Base-by-base conservation (phyloP, 2,329 filamentous ascomycete species). In the Ophiocordyceps camponoti-saundersi region DNA sequence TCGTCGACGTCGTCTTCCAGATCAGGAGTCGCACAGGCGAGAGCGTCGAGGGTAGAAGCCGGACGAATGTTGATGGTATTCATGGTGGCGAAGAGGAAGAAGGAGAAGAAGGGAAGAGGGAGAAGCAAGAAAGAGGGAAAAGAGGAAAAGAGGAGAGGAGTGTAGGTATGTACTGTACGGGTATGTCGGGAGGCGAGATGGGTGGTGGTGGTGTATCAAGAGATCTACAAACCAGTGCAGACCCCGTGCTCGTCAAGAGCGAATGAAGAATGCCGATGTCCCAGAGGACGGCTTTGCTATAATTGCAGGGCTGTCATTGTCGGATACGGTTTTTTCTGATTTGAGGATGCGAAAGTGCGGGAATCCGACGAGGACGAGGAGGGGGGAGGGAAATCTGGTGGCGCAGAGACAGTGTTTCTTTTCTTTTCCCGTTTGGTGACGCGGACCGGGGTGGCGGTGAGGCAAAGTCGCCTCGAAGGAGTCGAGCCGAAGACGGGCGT, bases 1-100 rank as follows among this genome's bases (percentile, higher is more conserved):
- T 96, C 90, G 63, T 96, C 90, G 45, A 80, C 73, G 57, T 95
- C 90, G 53, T 83, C 67, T 49, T 77, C 74, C 52, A 73, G 69
- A 18, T 63, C 53, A 43, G 57, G 57, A 22, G 64, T 61, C 34
- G 53, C 55, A 61, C 63, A 65, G 42, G 53, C 53, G 47, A 53
- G 60, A 46, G 52, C 55, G 53, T 52, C 56, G 52, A 55, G 57
- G 47, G 48, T 50, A 46, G 53, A 52, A 30, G 47, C 46, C 30
- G 52, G 46, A 20, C 16, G 16, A 6, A 18, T 18, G 8, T 39
- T 18, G 16, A 50, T 48, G 32, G 49, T 53, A 29, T 53, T 57
- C 61, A 62, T 65, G 47, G 49, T 58, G 45, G 20, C 44, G 30
- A 39, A 2, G 23, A 20, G 44, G 11, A n/a, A n/a, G 8, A 12